Percentiles rank a stretch among this genome's conserved stretches.
Conservation (phyloP, 345 rosid species). For the Pugionium dolabratum region DNA sequence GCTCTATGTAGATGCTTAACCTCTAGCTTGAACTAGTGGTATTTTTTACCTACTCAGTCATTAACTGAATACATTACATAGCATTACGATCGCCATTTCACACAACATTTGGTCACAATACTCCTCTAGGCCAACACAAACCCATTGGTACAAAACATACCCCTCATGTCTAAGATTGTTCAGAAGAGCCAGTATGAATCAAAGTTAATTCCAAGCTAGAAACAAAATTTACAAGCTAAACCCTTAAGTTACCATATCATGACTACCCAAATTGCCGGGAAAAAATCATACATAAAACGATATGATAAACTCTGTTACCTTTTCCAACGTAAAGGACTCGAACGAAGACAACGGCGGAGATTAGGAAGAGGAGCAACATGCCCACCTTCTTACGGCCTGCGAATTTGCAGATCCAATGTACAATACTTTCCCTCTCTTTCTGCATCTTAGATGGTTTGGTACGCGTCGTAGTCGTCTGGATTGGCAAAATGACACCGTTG, state of each 20-base stretch:
- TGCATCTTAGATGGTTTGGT: slow-evolving; percentile 60
- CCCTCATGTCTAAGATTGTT: background rate
- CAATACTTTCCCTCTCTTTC: slow-evolving; percentile 63
- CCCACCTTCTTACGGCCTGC: slow-evolving; percentile 82
- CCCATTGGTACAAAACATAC: slow-evolving; percentile 10
- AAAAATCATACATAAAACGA: background rate
- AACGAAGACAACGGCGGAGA: slow-evolving; percentile 65
- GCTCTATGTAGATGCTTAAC: background rate
- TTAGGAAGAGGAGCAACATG: slow-evolving; percentile 70
- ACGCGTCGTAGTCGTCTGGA: slow-evolving; percentile 41
- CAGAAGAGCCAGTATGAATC: background rate
- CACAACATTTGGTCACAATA: slow-evolving; percentile 11
- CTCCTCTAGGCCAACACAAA: slow-evolving; percentile 13
- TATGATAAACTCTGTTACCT: slow-evolving; percentile 41
- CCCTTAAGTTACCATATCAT: background rate
- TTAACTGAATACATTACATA: background rate
- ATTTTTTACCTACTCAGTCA: background rate
- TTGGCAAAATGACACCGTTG: slow-evolving; percentile 44
- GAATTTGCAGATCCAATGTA: slow-evolving; percentile 72
- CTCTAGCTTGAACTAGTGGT: too few relatives aligned
- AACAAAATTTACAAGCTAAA: background rate
- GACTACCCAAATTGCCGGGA: background rate
- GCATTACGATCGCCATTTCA: slow-evolving; percentile 4
- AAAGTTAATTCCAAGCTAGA: background rate
- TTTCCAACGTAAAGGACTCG: slow-evolving; percentile 70